These are phyloP conservation scores for Solanum hybrid DNA, from an alignment of 305 asterid species.

Conservation along the genomic window DNA sequence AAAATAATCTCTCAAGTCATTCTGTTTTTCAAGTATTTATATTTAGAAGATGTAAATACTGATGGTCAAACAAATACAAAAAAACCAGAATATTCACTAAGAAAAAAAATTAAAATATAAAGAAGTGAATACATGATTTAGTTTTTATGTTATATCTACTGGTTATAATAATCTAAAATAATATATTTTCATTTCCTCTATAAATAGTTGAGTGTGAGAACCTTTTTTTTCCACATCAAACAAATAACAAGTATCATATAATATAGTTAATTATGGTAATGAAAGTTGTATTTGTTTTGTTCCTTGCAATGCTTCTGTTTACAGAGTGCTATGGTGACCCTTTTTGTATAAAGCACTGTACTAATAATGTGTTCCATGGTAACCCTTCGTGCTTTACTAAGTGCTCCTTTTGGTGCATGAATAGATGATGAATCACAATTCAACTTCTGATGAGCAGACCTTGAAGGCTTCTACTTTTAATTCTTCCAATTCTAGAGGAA, in stretches of 20 bases:
- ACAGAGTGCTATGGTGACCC: not conserved
- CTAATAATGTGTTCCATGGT: no score
- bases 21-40: not conserved
- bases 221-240: not conserved
- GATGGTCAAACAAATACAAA: not conserved
- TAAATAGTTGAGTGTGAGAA: not conserved
- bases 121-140: not conserved
- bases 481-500: no score
- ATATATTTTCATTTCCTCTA: not conserved
- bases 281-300: not conserved
- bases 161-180: not conserved
- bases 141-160: not conserved
- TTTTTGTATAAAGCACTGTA: no score
- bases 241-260: not conserved
- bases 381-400: no score
- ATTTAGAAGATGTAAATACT: not conserved
- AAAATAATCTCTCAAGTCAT: not conserved
- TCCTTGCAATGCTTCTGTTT: not conserved
- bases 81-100: no score
- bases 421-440: no score
- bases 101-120: no score
- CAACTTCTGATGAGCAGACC: no score
- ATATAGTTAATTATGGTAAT: not conserved
- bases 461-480: no score
- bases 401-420: no score